These are phyloP conservation scores for Juglanconis juglandina DNA, from an alignment of 2,329 filamentous ascomycete genomes.

Conservation along the genomic window DNA sequence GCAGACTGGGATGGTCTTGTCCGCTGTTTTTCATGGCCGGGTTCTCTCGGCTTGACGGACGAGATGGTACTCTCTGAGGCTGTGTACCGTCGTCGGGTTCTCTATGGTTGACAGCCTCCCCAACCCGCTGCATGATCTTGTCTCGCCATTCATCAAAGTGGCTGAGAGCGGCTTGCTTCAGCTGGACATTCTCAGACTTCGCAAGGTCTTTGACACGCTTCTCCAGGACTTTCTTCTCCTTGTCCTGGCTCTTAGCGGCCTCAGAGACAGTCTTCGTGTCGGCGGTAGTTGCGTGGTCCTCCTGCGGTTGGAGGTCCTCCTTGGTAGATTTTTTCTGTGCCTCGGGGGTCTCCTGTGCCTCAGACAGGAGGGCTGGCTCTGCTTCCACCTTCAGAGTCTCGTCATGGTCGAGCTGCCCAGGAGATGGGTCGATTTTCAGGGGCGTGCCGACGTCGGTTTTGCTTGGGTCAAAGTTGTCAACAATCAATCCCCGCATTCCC, in stretches of 20 bases:
- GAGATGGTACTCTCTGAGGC: constrained; percentile 43
- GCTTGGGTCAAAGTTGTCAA: constrained; percentile 18
- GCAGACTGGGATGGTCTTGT: constrained; percentile 37
- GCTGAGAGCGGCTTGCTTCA: constrained; percentile 54
- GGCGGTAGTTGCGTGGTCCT: no score
- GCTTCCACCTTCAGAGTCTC: neutral
- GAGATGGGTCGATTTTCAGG: neutral
- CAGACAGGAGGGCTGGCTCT: neutral
- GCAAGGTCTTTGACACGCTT: constrained; percentile 18
- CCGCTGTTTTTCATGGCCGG: constrained; percentile 34
- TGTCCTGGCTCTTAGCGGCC: constrained; percentile 3
- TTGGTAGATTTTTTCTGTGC: no score
- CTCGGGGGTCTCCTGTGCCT: no score
- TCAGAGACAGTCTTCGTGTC: neutral
- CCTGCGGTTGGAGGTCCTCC: no score
- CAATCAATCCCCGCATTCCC: constrained; percentile 18
- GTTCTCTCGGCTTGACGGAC: constrained; percentile 39
- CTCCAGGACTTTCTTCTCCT: constrained; percentile 13
- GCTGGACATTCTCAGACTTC: constrained; percentile 29
- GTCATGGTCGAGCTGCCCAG: neutral
- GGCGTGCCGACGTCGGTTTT: constrained; percentile 7
- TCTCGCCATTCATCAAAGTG: constrained; percentile 78
- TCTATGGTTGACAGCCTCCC: constrained; percentile 57
- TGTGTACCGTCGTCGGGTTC: constrained; percentile 44
- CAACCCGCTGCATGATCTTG: constrained; percentile 64